These are phyloP conservation scores for Tothia fuscella DNA, from an alignment of 2,329 filamentous ascomycete genomes.

Conservation along the genomic window DNA sequence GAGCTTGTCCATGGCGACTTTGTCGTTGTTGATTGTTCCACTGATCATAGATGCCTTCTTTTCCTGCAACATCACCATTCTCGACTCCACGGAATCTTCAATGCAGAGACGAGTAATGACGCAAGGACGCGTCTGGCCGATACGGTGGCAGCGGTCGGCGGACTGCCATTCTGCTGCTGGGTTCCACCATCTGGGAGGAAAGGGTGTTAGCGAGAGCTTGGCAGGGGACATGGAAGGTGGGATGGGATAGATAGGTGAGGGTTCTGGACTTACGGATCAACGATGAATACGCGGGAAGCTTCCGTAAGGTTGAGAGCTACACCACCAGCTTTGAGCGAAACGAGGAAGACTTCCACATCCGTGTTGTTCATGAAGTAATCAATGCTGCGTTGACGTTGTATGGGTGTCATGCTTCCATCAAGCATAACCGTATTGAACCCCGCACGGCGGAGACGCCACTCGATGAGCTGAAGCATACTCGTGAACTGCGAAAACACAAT, in stretches of 20 bases:
- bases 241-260: slow-evolving; percentile 2
- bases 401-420: slow-evolving; percentile 92
- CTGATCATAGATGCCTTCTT: slow-evolving; percentile 99
- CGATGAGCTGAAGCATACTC: slow-evolving; percentile 90
- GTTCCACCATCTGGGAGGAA: slow-evolving; percentile 89
- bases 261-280: slow-evolving; percentile 65
- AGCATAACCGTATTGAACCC: slow-evolving; percentile 98
- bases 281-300: slow-evolving; percentile 86
- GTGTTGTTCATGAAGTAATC: slow-evolving; percentile 94
- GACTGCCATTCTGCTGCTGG: slow-evolving; percentile 99
- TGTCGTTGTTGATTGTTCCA: slow-evolving; percentile 89
- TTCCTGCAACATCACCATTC: slow-evolving; percentile 92
- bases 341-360: slow-evolving; percentile 89
- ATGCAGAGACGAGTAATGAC: slow-evolving; percentile 91
- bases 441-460: slow-evolving; percentile 92
- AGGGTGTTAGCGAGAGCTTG: slow-evolving; percentile 18
- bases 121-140: slow-evolving; percentile 87
- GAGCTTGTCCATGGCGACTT: slow-evolving; percentile 80
- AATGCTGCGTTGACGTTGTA: slow-evolving; percentile 85
- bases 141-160: slow-evolving; percentile 75
- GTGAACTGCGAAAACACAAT: slow-evolving; percentile 98
- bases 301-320: slow-evolving; percentile 93
- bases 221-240: background rate
- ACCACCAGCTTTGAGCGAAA: slow-evolving; percentile 90
- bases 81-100: slow-evolving; percentile 90